phyloP scores from a whole-genome alignment of 352 stramenopile genomes.

The Globisporangium nagaii region DNA sequence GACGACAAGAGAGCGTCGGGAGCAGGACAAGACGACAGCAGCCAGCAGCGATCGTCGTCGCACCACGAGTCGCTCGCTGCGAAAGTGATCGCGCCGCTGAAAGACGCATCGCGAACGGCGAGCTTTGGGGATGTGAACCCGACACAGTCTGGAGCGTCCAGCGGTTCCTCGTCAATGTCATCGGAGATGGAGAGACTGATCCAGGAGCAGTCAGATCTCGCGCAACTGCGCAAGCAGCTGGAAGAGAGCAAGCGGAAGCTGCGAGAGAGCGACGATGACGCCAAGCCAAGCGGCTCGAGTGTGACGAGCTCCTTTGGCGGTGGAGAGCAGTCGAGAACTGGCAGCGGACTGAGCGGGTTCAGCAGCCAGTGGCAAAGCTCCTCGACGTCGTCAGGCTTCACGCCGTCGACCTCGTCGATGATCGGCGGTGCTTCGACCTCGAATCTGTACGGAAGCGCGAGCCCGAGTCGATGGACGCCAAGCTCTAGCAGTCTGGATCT shows the following conservation, averaged over 20 bases:
- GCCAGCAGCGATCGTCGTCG: background rate
- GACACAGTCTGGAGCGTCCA: too few relatives aligned
- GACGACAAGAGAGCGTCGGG: slow-evolving; percentile 10
- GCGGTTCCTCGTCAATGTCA: slow-evolving; percentile 16
- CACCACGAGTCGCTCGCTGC: slow-evolving; percentile 21
- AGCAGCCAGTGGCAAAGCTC: slow-evolving; percentile 5
- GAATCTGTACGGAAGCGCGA: background rate
- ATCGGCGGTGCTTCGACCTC: background rate
- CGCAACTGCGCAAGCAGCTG: slow-evolving; percentile 44
- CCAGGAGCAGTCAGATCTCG: slow-evolving; percentile 68
- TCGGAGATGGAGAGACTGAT: slow-evolving; percentile 54
- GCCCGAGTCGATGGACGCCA: slow-evolving; percentile 8
- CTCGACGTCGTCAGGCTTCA: slow-evolving; percentile 16
- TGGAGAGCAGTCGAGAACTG: background rate
- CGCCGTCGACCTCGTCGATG: slow-evolving; percentile 4
- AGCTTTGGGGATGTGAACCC: slow-evolving; percentile 1
- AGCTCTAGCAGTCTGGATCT: background rate
- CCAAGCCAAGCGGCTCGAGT: background rate
- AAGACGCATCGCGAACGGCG: slow-evolving; percentile 7
- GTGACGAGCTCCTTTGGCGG: background rate
- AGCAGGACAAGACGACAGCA: background rate
- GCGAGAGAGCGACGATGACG: slow-evolving; percentile 21
- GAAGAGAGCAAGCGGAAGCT: slow-evolving; percentile 69
- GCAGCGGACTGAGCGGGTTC: slow-evolving; percentile 1
- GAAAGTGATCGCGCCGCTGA: slow-evolving; percentile 34